Conservation (phyloP, 2,329 filamentous ascomycete species). For the Corinectria fuckeliana region DNA sequence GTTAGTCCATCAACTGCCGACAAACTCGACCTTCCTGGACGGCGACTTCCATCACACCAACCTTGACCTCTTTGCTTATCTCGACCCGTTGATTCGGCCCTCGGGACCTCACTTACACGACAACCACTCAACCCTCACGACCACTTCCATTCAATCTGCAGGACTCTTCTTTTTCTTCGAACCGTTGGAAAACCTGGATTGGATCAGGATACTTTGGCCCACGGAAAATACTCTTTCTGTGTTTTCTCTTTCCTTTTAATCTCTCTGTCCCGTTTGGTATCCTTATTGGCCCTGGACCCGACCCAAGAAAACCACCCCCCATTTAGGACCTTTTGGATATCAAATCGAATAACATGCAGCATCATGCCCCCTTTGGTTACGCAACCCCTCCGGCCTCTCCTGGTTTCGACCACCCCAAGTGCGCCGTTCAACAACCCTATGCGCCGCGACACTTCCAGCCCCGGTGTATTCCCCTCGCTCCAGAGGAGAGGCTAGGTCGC, state of each 20-base stretch:
- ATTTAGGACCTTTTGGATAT: constrained; percentile 35
- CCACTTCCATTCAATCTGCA: constrained; percentile 33
- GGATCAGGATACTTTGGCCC: constrained; percentile 38
- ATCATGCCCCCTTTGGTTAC: constrained; percentile 63
- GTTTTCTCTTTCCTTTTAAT: constrained; percentile 33
- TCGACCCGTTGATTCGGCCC: constrained; percentile 61
- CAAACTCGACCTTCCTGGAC: constrained; percentile 23
- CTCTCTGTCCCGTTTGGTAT: constrained; percentile 36
- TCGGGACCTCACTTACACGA: constrained; percentile 41
- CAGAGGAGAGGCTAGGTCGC: constrained; percentile 86
- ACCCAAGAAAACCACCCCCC: constrained; percentile 25
- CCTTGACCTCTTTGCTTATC: constrained; percentile 24
- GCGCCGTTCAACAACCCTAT: constrained; percentile 48
- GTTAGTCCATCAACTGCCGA: constrained; percentile 18
- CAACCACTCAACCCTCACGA: constrained; percentile 28
- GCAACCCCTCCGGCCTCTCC: constrained; percentile 65
- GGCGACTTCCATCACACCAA: constrained; percentile 14
- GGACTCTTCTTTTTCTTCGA: constrained; percentile 31
- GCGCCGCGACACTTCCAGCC: constrained; percentile 49
- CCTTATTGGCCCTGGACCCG: constrained; percentile 27
- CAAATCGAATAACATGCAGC: constrained; percentile 62
- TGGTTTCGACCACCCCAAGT: constrained; percentile 58
- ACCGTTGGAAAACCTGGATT: constrained; percentile 21
- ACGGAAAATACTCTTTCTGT: constrained; percentile 32
- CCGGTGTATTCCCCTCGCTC: constrained; percentile 64